phyloP scores from a whole-genome alignment of 208 protist species.

The Wallacemonas sp. region DNA sequence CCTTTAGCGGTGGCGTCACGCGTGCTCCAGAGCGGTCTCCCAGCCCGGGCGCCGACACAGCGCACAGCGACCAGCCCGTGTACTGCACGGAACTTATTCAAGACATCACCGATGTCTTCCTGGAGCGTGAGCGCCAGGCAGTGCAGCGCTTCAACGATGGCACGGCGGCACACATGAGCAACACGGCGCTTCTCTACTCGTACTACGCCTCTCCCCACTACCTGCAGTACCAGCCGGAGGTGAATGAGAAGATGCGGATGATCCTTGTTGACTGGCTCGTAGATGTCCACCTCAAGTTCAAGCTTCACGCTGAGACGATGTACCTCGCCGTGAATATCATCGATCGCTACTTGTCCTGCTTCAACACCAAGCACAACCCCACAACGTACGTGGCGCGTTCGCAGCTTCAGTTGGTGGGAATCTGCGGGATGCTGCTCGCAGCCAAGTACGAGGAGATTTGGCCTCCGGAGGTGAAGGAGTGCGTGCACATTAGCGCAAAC shows the following conservation, averaged over 20 bases:
- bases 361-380: slow-evolving; percentile 67
- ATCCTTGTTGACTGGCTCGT: slow-evolving; percentile 99
- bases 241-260: slow-evolving; percentile 97
- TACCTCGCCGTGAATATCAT: slow-evolving; percentile 97
- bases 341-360: slow-evolving; percentile 92
- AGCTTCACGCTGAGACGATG: slow-evolving; percentile 96
- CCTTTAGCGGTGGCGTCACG: slow-evolving; percentile 22
- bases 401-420: slow-evolving; percentile 97
- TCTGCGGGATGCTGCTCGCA: slow-evolving; percentile 87
- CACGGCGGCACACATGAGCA: slow-evolving; percentile 33
- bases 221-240: slow-evolving; percentile 88
- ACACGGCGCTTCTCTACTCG: slow-evolving; percentile 41
- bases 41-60: slow-evolving; percentile 43
- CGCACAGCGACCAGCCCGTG: slow-evolving; percentile 52
- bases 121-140: slow-evolving; percentile 63
- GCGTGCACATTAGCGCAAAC: slow-evolving; percentile 94
- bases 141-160: slow-evolving; percentile 61
- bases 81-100: slow-evolving; percentile 81
- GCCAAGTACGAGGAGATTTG: slow-evolving; percentile 96
- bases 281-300: slow-evolving; percentile 98
- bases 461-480: slow-evolving; percentile 93
- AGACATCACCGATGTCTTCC: slow-evolving; percentile 83
- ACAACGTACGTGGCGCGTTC: slow-evolving; percentile 60
- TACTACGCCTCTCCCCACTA: slow-evolving; percentile 80
- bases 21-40: slow-evolving; percentile 20